phyloP scores from a whole-genome alignment of 208 protist species.

The Trypanosoma platydactyli region DNA sequence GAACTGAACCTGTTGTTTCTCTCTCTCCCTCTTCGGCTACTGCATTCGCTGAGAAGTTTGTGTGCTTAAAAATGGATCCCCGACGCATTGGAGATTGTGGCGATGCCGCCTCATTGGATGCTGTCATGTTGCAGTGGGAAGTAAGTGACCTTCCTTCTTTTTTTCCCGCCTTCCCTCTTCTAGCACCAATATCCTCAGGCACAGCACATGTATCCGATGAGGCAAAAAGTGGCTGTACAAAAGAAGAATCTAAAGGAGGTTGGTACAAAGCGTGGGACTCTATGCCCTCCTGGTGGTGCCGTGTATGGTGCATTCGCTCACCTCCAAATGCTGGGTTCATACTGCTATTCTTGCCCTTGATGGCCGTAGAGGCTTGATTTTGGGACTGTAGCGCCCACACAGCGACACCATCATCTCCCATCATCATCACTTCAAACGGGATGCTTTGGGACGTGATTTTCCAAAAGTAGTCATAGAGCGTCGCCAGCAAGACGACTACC shows the following conservation, averaged over 20 bases:
- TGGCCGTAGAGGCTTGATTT: not conserved
- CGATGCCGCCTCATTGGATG: not conserved
- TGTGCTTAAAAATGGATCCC: conserved; percentile 9
- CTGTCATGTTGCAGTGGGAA: not conserved
- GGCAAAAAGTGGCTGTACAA: conserved; percentile 4
- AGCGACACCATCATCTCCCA: conserved; percentile 18
- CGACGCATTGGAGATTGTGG: not conserved
- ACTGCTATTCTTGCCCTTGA: not conserved
- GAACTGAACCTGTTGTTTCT: not conserved
- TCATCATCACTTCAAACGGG: conserved; percentile 22
- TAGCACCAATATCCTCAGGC: not conserved
- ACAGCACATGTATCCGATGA: not conserved
- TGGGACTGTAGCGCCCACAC: conserved; percentile 14
- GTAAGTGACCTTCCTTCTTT: not conserved
- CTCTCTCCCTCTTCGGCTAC: not conserved
- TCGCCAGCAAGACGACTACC: conserved; percentile 19
- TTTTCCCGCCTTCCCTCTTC: no score
- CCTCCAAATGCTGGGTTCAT: not conserved
- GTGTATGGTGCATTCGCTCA: no score
- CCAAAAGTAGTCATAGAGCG: conserved; percentile 27
- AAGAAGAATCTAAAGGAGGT: not conserved
- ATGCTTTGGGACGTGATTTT: conserved; percentile 17
- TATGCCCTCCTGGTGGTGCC: not conserved
- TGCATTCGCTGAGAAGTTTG: not conserved
- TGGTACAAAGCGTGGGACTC: not conserved